Conservation (phyloP, 345 rosid species). For the Leavenworthia alabamica region DNA sequence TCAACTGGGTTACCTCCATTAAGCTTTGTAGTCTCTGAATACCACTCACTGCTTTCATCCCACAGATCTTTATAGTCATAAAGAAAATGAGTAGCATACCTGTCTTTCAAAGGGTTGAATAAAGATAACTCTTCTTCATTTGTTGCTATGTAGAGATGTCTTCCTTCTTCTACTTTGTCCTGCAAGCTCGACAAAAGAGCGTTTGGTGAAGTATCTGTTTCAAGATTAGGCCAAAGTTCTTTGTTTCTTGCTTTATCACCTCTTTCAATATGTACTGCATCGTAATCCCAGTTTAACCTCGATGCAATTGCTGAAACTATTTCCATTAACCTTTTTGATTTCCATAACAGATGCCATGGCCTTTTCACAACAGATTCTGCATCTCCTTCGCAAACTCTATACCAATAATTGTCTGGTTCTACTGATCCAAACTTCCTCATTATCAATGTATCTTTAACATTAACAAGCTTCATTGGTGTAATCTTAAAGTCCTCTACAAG, state of each 20-base stretch:
- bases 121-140: conserved; percentile 63
- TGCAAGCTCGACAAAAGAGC: conserved; percentile 56
- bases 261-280: conserved; percentile 73
- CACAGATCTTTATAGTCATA: conserved; percentile 77
- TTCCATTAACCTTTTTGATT: conserved; percentile 87
- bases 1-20: conserved; percentile 76
- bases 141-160: conserved; percentile 73
- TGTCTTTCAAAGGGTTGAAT: conserved; percentile 74
- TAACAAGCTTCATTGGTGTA: conserved; percentile 69
- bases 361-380: conserved; percentile 63
- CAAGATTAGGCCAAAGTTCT: conserved; percentile 91
- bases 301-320: conserved; percentile 66
- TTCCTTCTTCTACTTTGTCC: conserved; percentile 72
- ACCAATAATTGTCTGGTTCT: conserved; percentile 95
- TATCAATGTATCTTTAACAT: conserved; percentile 60
- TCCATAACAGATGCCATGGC: conserved; percentile 91
- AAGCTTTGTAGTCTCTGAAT: conserved; percentile 72
- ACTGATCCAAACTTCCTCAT: conserved; percentile 89
- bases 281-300: conserved; percentile 87
- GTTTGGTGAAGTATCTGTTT: conserved; percentile 46
- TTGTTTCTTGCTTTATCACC: conserved; percentile 76
- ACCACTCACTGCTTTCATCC: conserved; percentile 87
- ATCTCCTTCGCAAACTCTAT: conserved; percentile 92
- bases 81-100: conserved; percentile 77
- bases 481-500: conserved; percentile 66